A percentile compares a stretch with the other conserved stretches of the same genome.
phyloP scores from a whole-genome alignment of 2,329 filamentous ascomycete species.

The Phyllosticta capitalensis region DNA sequence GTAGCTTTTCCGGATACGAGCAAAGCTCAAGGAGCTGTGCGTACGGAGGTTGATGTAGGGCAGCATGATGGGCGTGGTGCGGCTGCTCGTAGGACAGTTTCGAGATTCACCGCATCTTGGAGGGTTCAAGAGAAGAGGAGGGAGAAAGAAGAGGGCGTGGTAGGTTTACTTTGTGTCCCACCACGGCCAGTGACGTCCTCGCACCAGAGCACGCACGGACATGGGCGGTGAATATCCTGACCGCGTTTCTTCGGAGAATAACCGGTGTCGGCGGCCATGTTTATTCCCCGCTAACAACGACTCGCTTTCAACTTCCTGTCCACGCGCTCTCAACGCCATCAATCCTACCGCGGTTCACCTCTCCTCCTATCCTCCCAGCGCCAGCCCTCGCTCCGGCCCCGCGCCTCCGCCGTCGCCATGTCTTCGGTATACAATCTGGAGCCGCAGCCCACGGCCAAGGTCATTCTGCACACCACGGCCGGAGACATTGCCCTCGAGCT shows the following conservation, averaged over 20 bases:
- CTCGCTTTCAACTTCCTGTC: not conserved
- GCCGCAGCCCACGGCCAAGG: conserved; percentile 86
- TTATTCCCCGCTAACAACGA: not conserved
- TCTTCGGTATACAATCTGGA: conserved; percentile 89
- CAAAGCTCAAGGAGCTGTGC: conserved; percentile 15
- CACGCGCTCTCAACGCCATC: not conserved
- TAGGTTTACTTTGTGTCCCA: not conserved
- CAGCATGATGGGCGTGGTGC: conserved; percentile 39
- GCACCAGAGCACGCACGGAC: not conserved
- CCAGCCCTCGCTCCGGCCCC: not conserved
- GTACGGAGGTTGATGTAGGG: conserved; percentile 55
- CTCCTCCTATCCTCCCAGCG: not conserved
- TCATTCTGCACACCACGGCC: conserved; percentile 78
- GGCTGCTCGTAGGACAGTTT: not conserved
- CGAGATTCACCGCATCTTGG: conserved; percentile 4
- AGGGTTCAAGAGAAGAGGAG: not conserved
- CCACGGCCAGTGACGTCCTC: conserved; percentile 13
- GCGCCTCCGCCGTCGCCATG: conserved; percentile 45
- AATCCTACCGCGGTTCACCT: not conserved
- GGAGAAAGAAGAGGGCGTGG: not conserved
- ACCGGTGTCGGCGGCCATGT: conserved; percentile 5
- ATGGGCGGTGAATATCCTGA: not conserved
- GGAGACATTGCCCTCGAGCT: conserved; percentile 88
- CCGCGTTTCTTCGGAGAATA: not conserved
- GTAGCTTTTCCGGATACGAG: conserved; percentile 1